Conservation (phyloP, 164 flowering plant species). For the Annona cherimola region DNA sequence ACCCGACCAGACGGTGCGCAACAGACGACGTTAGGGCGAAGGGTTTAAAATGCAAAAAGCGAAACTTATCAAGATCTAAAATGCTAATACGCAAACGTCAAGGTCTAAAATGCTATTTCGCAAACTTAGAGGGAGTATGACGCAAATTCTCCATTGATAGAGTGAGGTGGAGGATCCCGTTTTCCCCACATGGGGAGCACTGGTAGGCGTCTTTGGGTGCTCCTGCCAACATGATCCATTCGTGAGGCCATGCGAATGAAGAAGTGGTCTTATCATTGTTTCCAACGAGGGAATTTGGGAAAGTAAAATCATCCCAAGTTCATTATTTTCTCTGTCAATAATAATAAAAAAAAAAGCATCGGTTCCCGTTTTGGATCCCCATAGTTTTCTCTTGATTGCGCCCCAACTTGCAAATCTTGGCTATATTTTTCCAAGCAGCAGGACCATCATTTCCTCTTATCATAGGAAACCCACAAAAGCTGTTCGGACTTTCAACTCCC, state of each 20-base stretch:
- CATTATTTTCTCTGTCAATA: not conserved
- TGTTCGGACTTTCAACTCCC: not conserved
- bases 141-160: not conserved
- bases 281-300: not conserved
- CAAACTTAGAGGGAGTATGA: too few species aligned
- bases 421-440: not conserved
- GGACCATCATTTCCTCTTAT: conserved; percentile 4
- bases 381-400: not conserved
- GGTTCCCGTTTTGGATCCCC: not conserved
- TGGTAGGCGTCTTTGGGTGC: too few species aligned
- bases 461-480: not conserved
- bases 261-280: not conserved
- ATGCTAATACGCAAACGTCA: too few species aligned
- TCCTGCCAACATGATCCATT: not conserved
- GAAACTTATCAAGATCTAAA: too few species aligned
- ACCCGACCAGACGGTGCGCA: too few species aligned
- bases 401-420: not conserved
- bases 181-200: not conserved
- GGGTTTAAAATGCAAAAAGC: too few species aligned
- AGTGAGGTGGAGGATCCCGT: not conserved
- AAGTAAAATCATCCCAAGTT: not conserved
- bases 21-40: too few species aligned
- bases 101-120: too few species aligned
- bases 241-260: not conserved
- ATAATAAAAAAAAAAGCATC: not conserved